Conservation (phyloP, 306 rosid genomes). For the Dalbergia cultrata region DNA sequence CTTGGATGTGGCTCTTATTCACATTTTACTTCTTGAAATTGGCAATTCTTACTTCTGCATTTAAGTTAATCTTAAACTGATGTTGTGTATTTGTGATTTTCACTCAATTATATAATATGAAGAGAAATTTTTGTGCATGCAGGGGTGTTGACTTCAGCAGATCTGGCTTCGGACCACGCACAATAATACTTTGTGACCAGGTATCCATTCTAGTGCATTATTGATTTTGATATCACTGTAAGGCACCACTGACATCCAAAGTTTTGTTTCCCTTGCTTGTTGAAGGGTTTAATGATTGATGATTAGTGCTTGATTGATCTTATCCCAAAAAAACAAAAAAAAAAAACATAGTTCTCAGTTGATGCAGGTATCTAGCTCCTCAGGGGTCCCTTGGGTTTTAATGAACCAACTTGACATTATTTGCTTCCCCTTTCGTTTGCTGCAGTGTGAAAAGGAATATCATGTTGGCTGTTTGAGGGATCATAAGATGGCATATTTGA, state of each 20-base stretch:
- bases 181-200: slow-evolving; percentile 94
- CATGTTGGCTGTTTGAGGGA: slow-evolving; percentile 97
- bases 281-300: slow-evolving; percentile 9
- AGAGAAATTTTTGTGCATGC: slow-evolving; percentile 47
- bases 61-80: slow-evolving; percentile 30
- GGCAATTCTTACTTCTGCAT: slow-evolving; percentile 15
- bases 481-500: slow-evolving; percentile 88
- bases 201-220: slow-evolving; percentile 46
- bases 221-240: slow-evolving; percentile 33
- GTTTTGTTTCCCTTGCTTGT: neutral
- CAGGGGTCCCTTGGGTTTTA: slow-evolving; percentile 26
- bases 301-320: slow-evolving; percentile 16
- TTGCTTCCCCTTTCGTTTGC: slow-evolving; percentile 3
- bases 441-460: slow-evolving; percentile 95
- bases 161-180: slow-evolving; percentile 97
- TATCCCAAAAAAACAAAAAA: too few relatives aligned
- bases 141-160: slow-evolving; percentile 94
- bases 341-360: too few relatives aligned
- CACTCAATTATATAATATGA: slow-evolving; percentile 28
- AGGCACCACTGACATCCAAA: slow-evolving; percentile 19
- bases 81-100: slow-evolving; percentile 36
- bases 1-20: slow-evolving; percentile 16
- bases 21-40: neutral
- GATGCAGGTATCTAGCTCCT: neutral
- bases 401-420: slow-evolving; percentile 25